Conservation (phyloP, 2,329 filamentous ascomycete species). For the Fusarium torreyae region DNA sequence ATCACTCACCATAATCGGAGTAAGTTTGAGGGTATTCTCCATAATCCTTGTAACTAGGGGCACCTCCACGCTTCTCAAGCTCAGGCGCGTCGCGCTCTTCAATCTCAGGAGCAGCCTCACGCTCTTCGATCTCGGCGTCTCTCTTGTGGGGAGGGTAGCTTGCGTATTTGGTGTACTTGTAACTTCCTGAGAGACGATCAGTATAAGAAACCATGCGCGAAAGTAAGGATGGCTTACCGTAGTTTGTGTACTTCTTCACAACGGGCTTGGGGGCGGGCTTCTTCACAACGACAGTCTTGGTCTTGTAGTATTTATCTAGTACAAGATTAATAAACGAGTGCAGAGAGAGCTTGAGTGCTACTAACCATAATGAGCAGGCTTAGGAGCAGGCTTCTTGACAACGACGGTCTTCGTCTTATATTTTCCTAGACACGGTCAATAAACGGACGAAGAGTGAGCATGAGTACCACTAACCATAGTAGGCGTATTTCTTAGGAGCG, state of each 20-base stretch:
- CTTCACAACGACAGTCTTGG: too few species aligned
- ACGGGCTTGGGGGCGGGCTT: constrained; percentile 12
- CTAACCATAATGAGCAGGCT: constrained; percentile 1
- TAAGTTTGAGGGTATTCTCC: background rate
- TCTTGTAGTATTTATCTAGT: too few species aligned
- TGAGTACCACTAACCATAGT: too few species aligned
- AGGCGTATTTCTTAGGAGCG: constrained; percentile 1
- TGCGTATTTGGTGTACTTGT: constrained; percentile 31
- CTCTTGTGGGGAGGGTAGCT: constrained; percentile 26
- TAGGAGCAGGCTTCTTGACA: background rate
- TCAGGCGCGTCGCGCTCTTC: constrained; percentile 1
- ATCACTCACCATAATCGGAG: constrained; percentile 6
- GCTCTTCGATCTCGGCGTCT: constrained; percentile 17
- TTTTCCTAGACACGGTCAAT: too few species aligned
- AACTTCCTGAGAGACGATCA: constrained; percentile 10
- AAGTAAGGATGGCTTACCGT: background rate
- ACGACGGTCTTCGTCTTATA: background rate
- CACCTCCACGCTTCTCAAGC: too few species aligned
- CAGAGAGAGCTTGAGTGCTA: background rate
- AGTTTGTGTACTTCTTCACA: constrained; percentile 23
- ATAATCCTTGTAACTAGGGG: background rate
- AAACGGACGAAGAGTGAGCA: too few species aligned
- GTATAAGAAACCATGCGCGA: rapidly evolving
- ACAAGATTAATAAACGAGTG: too few species aligned
- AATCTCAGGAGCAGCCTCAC: background rate